Evolutionary conservation across 805 yeast species (phyloP).

Genomic region (Lachancea sp.): DNA sequence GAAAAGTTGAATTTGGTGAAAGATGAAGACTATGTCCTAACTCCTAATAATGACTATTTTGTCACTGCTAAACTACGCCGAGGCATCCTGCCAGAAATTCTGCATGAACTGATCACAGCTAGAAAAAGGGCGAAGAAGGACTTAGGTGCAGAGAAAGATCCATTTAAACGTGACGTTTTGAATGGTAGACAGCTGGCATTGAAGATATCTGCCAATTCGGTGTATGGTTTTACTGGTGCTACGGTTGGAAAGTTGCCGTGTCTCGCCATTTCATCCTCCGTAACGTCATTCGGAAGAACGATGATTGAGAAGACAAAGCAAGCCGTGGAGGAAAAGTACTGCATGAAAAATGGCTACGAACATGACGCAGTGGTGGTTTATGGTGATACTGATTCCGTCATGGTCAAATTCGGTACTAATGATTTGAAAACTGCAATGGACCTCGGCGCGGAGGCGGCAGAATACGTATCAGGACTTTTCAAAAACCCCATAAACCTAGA

Average conservation of each 20-base stretch:
- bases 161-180: conserved; percentile 85
- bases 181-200: conserved; percentile 97
- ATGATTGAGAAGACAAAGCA: conserved; percentile 92
- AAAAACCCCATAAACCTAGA: conserved; percentile 86
- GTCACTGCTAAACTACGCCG: conserved; percentile 62
- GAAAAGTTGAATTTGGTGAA: conserved; percentile 56
- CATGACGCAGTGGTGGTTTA: conserved; percentile 86
- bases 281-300: conserved; percentile 90
- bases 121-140: conserved; percentile 91
- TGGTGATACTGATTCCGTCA: conserved; percentile 99
- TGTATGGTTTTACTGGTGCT: conserved; percentile 98
- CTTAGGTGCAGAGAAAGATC: conserved; percentile 86
- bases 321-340: conserved; percentile 75
- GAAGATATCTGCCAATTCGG: conserved; percentile 96
- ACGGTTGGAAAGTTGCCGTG: conserved; percentile 97
- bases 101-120: conserved; percentile 81
- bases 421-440: conserved; percentile 83
- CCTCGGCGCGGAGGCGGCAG: conserved; percentile 93
- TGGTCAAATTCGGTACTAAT: conserved; percentile 89
- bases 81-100: conserved; percentile 88
- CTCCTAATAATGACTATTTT: conserved; percentile 92
- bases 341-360: conserved; percentile 74
- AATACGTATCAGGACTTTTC: conserved; percentile 70
- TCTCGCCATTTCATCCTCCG: conserved; percentile 90
- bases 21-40: conserved; percentile 70